A percentile compares a stretch with the other conserved stretches of the same genome.
phyloP scores from a whole-genome alignment of 192 early-diverging fungal genomes.

The Umbelopsis ramanniana region DNA sequence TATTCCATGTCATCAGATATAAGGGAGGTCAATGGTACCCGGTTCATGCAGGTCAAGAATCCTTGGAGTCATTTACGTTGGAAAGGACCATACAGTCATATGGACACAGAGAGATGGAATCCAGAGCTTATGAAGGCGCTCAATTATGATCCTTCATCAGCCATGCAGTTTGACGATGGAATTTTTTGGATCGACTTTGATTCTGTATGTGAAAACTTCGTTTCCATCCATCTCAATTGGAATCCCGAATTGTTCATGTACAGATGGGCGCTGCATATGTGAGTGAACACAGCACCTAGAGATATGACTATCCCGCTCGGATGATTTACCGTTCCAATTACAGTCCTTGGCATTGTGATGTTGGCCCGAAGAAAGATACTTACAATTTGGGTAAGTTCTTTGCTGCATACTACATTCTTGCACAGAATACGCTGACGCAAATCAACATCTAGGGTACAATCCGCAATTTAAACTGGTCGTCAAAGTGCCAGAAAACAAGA shows the following conservation, averaged over 20 bases:
- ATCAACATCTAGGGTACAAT: conserved; percentile 67
- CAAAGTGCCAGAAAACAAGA: conserved; percentile 49
- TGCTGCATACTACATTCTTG: neutral
- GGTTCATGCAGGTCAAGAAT: conserved; percentile 87
- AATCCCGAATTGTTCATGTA: conserved; percentile 77
- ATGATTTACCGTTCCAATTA: neutral
- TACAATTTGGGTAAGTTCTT: conserved; percentile 36
- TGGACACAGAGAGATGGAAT: conserved; percentile 72
- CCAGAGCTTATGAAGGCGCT: conserved; percentile 64
- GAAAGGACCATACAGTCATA: conserved; percentile 76
- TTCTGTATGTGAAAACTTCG: conserved; percentile 77
- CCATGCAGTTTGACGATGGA: conserved; percentile 76
- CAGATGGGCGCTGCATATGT: conserved; percentile 74
- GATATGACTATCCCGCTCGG: neutral
- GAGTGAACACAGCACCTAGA: conserved; percentile 26
- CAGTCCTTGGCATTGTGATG: conserved; percentile 39
- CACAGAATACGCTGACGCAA: conserved; percentile 24
- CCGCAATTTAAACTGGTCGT: conserved; percentile 81
- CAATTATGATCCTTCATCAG: conserved; percentile 71
- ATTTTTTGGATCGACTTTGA: conserved; percentile 92
- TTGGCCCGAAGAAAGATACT: conserved; percentile 32
- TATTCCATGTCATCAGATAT: conserved; percentile 44
- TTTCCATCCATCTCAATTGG: conserved; percentile 92
- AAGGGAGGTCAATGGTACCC: conserved; percentile 60
- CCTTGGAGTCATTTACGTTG: conserved; percentile 92